phyloP scores from a whole-genome alignment of 441 rosid species.

The Francoa sonchifolia region DNA sequence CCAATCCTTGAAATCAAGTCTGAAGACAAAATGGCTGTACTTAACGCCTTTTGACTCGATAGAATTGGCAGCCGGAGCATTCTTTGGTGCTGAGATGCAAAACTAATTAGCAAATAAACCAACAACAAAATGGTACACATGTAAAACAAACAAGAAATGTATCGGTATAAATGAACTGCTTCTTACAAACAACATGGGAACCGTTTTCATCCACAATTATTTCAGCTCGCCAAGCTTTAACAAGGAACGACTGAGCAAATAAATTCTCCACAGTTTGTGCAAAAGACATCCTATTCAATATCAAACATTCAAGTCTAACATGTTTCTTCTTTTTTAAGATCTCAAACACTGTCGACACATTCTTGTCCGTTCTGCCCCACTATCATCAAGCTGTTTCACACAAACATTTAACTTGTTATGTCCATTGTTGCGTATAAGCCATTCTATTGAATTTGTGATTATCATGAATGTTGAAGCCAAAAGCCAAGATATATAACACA shows the following conservation, averaged over 20 bases:
- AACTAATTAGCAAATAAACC: not conserved
- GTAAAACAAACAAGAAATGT: not conserved
- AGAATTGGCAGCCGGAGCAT: slow-evolving; percentile 22
- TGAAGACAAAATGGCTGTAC: slow-evolving; percentile 26
- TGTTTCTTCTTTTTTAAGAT: slow-evolving; percentile 35
- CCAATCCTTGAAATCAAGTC: slow-evolving; percentile 31
- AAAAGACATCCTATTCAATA: slow-evolving; percentile 53
- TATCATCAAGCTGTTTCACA: slow-evolving; percentile 31
- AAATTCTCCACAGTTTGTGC: slow-evolving; percentile 69
- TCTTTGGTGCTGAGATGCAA: slow-evolving; percentile 21
- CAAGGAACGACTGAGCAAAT: slow-evolving; percentile 69
- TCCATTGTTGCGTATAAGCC: too few relatives aligned
- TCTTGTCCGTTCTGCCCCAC: slow-evolving; percentile 45
- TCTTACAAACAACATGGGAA: slow-evolving; percentile 53
- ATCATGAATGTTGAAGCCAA: not conserved
- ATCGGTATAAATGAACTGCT: not conserved
- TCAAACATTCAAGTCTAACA: slow-evolving; percentile 46
- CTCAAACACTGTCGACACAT: slow-evolving; percentile 48
- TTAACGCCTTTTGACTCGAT: slow-evolving; percentile 19
- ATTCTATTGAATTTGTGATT: too few relatives aligned
- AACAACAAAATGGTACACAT: not conserved
- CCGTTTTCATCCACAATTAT: slow-evolving; percentile 39
- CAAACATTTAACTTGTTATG: too few relatives aligned
- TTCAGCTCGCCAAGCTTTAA: slow-evolving; percentile 66
- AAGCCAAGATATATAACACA: too few relatives aligned